Evolutionary conservation across 352 stramenopile genomes (phyloP).

Genomic region (Peronospora farinosa): DNA sequence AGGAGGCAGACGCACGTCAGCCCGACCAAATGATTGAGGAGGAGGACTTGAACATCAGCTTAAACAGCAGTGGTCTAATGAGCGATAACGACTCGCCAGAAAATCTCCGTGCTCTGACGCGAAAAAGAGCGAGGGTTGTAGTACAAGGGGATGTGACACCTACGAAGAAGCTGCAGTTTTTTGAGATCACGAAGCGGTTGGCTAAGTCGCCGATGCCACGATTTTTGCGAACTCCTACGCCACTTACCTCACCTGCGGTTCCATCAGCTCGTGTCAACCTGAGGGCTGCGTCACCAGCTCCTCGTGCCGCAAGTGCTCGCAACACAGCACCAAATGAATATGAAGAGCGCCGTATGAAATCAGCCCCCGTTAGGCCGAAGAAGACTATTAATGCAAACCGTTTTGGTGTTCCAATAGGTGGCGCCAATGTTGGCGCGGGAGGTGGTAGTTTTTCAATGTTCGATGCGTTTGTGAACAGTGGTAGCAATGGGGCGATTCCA

Average conservation of each 20-base stretch:
- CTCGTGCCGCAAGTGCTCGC: slow-evolving; percentile 11
- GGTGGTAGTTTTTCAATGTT: slow-evolving; percentile 45
- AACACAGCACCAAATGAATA: slow-evolving; percentile 23
- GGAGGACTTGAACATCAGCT: slow-evolving; percentile 30
- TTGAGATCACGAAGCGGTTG: slow-evolving; percentile 37
- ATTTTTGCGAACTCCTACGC: slow-evolving; percentile 29
- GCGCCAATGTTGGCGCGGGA: slow-evolving; percentile 8
- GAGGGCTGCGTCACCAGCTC: slow-evolving; percentile 22
- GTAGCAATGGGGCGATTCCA: slow-evolving; percentile 33
- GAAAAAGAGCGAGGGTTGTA: slow-evolving; percentile 23
- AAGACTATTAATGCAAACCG: slow-evolving; percentile 36
- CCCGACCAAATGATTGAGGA: slow-evolving; percentile 22
- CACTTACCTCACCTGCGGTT: slow-evolving; percentile 28
- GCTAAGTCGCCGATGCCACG: slow-evolving; percentile 38
- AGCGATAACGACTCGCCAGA: slow-evolving; percentile 28
- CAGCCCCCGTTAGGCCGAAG: slow-evolving; percentile 33
- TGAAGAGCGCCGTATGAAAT: slow-evolving; percentile 34
- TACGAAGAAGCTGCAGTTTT: slow-evolving; percentile 37
- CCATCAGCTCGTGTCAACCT: slow-evolving; percentile 21
- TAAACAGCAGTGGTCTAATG: slow-evolving; percentile 31
- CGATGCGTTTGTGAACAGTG: slow-evolving; percentile 69
- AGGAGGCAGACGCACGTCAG: slow-evolving; percentile 5
- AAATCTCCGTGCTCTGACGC: slow-evolving; percentile 23
- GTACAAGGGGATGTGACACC: slow-evolving; percentile 21
- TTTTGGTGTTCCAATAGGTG: slow-evolving; percentile 30